Evolutionary conservation across 2,329 filamentous ascomycete species (phyloP), one percentile per base, ranked within the genome.

Genomic region (Elsinoe arachidis): DNA sequence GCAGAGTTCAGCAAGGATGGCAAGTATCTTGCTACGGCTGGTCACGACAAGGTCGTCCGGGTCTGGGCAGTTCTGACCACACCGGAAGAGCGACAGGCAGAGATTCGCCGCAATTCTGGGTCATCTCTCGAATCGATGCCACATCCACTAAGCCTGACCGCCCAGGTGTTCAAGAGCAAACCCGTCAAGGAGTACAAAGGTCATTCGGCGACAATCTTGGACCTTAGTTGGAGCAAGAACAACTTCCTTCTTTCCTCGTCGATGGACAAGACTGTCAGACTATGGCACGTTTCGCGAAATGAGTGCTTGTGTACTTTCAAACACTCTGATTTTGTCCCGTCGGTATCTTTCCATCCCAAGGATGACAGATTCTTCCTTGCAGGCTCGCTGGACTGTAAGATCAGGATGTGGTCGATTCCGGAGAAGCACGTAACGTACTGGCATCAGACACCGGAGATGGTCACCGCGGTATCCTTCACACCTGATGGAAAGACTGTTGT

Each of bases 191-290:
- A 96, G 67, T 96, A 93, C 62, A 75, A 80, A 56, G 91, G 90
- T 3, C 93, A 99, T 68, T 86, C 83, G 0, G 85, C 87, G 14
- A 91, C 95, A 63, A 84, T 99, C 5, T 74, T 99, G 62, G 92
- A 96, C 68, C 71, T 99, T 59, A 95, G 89, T 69, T 99, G 93
- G 93, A 97, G 92, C 75, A 99, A 97, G 73, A 99, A 99, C 72
- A 96, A 95, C 70, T 99, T 99, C 64, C 73, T 99, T 26, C 78
- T 99, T 14, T 96, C 92, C 2, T 95, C 91, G 0, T 96, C 91
- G 0, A 96, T 97, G 90, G 93, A 99, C 70, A 96, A 96, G 75
- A 96, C 91, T 0, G 93, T 99, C 11, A 82, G 90, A 12, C 72
- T 99, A 49, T 99, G 93, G 92, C 93, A 99, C 71, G 79, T 93